phyloP scores from a whole-genome alignment of 2,329 filamentous ascomycete species.

The Triangularia verruculosa region DNA sequence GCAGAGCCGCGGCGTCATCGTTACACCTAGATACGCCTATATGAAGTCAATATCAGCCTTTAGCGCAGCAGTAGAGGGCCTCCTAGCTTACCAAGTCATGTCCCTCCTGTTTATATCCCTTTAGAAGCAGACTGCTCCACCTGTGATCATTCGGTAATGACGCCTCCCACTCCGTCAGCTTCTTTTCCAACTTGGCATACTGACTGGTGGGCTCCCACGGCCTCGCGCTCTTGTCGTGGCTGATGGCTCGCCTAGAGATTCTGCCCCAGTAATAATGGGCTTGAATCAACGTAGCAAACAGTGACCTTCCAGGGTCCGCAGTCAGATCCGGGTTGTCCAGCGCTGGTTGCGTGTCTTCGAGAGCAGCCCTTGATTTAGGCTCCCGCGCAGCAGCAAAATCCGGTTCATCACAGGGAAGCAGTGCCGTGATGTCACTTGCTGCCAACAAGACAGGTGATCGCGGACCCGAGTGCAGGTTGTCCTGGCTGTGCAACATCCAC shows the following conservation, averaged over 20 bases:
- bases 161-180: conserved; percentile 48
- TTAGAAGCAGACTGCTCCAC: conserved; percentile 44
- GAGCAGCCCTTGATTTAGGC: conserved; percentile 50
- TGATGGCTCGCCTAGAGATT: conserved; percentile 48
- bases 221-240: conserved; percentile 40
- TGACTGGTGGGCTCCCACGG: conserved; percentile 50
- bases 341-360: conserved; percentile 52
- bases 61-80: no score
- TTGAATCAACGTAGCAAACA: conserved; percentile 56
- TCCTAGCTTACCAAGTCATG: conserved; percentile 45
- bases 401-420: conserved; percentile 51
- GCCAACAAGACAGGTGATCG: conserved; percentile 50
- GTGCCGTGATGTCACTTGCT: conserved; percentile 52
- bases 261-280: conserved; percentile 54
- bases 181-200: conserved; percentile 43
- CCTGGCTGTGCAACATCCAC: conserved; percentile 60
- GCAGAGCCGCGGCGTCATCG: conserved; percentile 54
- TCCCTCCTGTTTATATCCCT: conserved; percentile 45
- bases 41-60: not conserved
- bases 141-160: conserved; percentile 46
- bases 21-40: conserved; percentile 53
- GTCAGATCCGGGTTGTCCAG: conserved; percentile 44
- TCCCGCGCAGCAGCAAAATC: conserved; percentile 48
- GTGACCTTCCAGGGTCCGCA: conserved; percentile 44
- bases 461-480: conserved; percentile 54